These are phyloP conservation scores for Chlorella sp. DNA, from an alignment of 139 green algal species.

Conservation along the genomic window DNA sequence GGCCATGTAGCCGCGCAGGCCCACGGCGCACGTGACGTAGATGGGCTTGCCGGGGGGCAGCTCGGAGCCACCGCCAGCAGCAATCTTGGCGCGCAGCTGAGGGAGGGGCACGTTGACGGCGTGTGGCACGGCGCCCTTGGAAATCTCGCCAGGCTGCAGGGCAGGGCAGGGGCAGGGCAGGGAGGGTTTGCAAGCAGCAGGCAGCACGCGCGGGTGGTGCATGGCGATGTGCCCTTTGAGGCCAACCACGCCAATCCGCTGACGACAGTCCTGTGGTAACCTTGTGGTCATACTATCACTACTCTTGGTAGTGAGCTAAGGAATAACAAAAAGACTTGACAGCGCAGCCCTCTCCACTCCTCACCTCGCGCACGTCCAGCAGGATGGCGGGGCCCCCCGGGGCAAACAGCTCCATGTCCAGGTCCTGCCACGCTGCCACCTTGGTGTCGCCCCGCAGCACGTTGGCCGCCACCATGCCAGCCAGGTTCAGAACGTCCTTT, in stretches of 20 bases:
- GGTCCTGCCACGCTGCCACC: slow-evolving; percentile 24
- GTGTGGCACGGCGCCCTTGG: slow-evolving; percentile 15
- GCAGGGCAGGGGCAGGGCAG: no score
- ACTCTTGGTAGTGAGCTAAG: no score
- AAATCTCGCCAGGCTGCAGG: slow-evolving; percentile 4
- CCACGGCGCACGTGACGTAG: slow-evolving; percentile 33
- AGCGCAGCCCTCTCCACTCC: background rate
- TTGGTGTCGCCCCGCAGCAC: slow-evolving; percentile 29
- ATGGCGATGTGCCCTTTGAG: no score
- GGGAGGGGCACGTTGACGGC: slow-evolving; percentile 44
- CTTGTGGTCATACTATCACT: background rate
- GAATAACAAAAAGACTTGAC: background rate
- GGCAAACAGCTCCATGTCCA: slow-evolving; percentile 18
- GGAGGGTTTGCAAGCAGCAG: no score
- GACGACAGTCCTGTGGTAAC: no score
- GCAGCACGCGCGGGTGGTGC: background rate
- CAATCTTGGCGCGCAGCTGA: slow-evolving; percentile 26
- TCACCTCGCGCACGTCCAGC: slow-evolving; percentile 45
- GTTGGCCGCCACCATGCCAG: slow-evolving; percentile 44
- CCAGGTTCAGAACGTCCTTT: background rate
- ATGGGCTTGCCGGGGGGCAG: slow-evolving; percentile 26
- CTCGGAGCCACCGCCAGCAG: slow-evolving; percentile 1
- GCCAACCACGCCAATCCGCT: no score
- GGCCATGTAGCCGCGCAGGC: background rate
- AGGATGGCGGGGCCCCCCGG: slow-evolving; percentile 15